Base-by-base conservation (phyloP, 441 rosid species). In the Lepidium campestre region DNA sequence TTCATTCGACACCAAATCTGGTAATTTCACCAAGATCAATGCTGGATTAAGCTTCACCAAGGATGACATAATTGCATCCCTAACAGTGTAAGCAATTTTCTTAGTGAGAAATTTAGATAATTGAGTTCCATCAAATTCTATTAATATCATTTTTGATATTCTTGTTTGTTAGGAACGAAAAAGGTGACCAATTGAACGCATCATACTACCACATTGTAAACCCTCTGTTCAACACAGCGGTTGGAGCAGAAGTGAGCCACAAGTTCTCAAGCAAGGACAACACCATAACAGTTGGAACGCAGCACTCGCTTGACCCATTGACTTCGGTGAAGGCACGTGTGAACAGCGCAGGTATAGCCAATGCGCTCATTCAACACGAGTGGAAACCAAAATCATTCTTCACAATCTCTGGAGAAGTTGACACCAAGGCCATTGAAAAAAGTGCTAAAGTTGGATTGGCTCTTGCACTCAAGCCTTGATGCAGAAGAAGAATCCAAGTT, bases 371-470 rank as follows among this genome's bases (percentile, higher is more conserved):
- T 64, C 99, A 94, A 83, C 99, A 94, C 17, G 87, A 84, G 77
- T 94, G 94, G 96, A 88, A 83, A 35, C 99, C 99, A 6, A 91
- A 63, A 75, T 91, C 97, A 1, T 45, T 84, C 37, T 67, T 94
- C 72, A 89, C 96, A 0, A 39, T 94, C 46, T 82, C 94, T 0
- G 96, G 89, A 20, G 97, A 91, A 85, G 90, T 91, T 5, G 97
- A 93, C 75, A 77, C 94, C 67, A 89, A 85, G 80, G 78, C 91
- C 35, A 73, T 91, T 18, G 98, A 88, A 48, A 91, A 89, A 82
- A 88, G 78, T 35, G 82, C 97, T 34, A 91, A 88, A 83, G 75
- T 94, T 70, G 97, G 99, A n/a, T 68, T 94, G 71, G 89, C 96
- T 46, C 78, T 94, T 73, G 88, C 90, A 55, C 90, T 94, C 46